Percentiles rank a stretch among this genome's conserved stretches.
Conservation (phyloP, 2,329 filamentous ascomycete species). For the Bipolaris oryzae region DNA sequence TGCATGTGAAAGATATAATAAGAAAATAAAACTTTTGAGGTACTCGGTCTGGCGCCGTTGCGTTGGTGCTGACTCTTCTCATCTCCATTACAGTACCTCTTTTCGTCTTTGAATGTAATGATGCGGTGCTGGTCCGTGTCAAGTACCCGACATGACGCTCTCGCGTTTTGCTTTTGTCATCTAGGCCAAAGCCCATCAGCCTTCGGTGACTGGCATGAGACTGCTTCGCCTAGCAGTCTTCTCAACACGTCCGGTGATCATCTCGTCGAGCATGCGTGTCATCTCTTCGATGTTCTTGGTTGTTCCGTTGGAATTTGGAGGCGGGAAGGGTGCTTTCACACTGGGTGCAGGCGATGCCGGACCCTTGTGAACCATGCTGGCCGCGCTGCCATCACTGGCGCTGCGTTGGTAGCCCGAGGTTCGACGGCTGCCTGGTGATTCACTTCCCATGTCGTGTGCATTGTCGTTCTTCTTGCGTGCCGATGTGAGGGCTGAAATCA, state of each 20-base stretch:
- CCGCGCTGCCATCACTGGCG: constrained; percentile 39
- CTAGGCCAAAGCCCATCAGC: constrained; percentile 17
- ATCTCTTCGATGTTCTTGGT: constrained; percentile 84
- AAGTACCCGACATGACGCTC: constrained; percentile 10
- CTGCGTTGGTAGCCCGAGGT: constrained; percentile 43
- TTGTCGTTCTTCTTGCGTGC: constrained; percentile 85
- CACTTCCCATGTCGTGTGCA: constrained; percentile 63
- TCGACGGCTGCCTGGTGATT: constrained; percentile 44
- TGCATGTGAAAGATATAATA: not conserved
- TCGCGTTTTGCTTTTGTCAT: constrained; percentile 7
- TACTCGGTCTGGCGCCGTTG: constrained; percentile 15
- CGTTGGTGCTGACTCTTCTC: constrained; percentile 25
- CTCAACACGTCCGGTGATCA: constrained; percentile 85
- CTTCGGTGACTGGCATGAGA: constrained; percentile 31
- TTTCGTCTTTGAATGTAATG: constrained; percentile 12
- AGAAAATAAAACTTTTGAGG: constrained; percentile 12
- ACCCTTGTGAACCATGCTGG: constrained; percentile 36
- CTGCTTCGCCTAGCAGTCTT: constrained; percentile 56
- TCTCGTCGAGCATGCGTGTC: constrained; percentile 91
- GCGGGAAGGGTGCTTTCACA: constrained; percentile 16
- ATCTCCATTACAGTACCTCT: constrained; percentile 34
- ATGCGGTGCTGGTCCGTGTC: constrained; percentile 8
- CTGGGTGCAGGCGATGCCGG: constrained; percentile 28
- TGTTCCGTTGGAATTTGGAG: constrained; percentile 33
- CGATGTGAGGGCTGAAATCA: constrained; percentile 84